Percentiles rank a stretch among this genome's conserved stretches.
These are phyloP conservation scores for Salix suchowensis DNA, from an alignment of 345 rosid species.

Conservation along the genomic window DNA sequence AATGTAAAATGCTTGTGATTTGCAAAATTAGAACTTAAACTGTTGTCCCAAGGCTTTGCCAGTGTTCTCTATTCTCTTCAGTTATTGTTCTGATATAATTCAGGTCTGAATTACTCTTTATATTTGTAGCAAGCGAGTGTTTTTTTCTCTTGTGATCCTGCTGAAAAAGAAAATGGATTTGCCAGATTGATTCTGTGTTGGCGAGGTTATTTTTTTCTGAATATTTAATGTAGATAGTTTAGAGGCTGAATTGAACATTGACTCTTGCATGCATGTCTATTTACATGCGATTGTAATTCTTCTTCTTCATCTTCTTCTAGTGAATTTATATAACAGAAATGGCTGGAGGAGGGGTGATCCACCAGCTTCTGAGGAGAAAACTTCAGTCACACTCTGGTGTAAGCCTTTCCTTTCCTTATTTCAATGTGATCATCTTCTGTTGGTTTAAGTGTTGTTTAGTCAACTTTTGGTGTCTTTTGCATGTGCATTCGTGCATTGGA, in stretches of 20 bases:
- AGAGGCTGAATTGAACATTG: neutral
- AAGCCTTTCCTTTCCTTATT: constrained; percentile 18
- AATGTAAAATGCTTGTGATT: neutral
- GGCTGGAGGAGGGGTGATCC: constrained; percentile 87
- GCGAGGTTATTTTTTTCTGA: neutral
- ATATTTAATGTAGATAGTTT: neutral
- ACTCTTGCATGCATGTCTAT: neutral
- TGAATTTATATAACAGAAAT: constrained; percentile 39
- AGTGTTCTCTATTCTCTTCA: neutral
- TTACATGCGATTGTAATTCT: neutral
- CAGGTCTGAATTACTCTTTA: neutral
- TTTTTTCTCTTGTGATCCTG: neutral
- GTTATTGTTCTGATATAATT: neutral
- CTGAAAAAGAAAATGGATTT: neutral
- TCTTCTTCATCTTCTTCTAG: constrained; percentile 8
- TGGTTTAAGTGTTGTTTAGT: neutral
- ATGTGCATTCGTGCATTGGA: neutral
- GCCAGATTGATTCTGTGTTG: neutral
- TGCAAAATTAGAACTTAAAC: neutral
- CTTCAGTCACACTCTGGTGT: constrained; percentile 64
- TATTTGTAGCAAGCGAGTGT: neutral
- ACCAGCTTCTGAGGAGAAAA: constrained; percentile 80
- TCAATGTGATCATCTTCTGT: neutral
- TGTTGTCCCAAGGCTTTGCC: neutral
- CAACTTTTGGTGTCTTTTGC: neutral